phyloP scores from a whole-genome alignment of 2,329 filamentous ascomycete genomes.

The Neopestalotiopsis sp. region DNA sequence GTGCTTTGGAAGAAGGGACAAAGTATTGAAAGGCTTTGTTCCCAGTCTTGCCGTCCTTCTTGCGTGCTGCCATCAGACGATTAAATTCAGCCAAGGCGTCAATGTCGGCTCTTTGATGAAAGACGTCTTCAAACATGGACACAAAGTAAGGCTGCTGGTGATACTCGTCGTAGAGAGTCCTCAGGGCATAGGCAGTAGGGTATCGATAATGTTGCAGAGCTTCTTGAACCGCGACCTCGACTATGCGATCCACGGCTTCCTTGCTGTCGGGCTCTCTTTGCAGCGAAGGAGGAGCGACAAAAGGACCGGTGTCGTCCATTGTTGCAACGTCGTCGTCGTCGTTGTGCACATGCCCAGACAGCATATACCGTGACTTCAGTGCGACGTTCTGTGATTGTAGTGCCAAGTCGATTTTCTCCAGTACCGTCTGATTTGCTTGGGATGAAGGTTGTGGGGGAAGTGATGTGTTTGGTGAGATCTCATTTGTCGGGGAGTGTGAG shows the following conservation, averaged over 20 bases:
- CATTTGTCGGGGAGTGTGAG: constrained; percentile 3
- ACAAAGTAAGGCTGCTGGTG: constrained; percentile 57
- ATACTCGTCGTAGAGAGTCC: constrained; percentile 65
- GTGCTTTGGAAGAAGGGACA: constrained; percentile 51
- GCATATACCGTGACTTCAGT: neutral
- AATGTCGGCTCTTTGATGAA: constrained; percentile 60
- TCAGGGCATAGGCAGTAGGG: constrained; percentile 67
- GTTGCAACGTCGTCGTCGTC: too few relatives aligned
- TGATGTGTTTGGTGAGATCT: neutral
- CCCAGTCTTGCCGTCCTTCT: constrained; percentile 61
- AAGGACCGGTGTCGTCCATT: constrained; percentile 16
- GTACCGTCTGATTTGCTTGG: neutral
- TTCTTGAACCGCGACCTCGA: constrained; percentile 64
- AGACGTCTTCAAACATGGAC: constrained; percentile 63
- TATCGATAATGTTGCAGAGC: constrained; percentile 62
- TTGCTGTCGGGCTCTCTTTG: constrained; percentile 40
- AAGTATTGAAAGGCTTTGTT: constrained; percentile 61
- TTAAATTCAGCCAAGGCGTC: constrained; percentile 58
- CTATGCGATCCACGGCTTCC: constrained; percentile 55
- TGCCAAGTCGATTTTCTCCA: neutral
- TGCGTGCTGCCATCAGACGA: constrained; percentile 57
- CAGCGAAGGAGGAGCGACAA: constrained; percentile 12
- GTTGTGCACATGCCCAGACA: neutral
- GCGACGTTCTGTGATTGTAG: neutral
- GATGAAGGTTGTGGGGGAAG: neutral